A percentile compares a stretch with the other conserved stretches of the same genome.
Evolutionary conservation across 208 protist genomes (phyloP).

Genomic region (Entamoeba invadens): DNA sequence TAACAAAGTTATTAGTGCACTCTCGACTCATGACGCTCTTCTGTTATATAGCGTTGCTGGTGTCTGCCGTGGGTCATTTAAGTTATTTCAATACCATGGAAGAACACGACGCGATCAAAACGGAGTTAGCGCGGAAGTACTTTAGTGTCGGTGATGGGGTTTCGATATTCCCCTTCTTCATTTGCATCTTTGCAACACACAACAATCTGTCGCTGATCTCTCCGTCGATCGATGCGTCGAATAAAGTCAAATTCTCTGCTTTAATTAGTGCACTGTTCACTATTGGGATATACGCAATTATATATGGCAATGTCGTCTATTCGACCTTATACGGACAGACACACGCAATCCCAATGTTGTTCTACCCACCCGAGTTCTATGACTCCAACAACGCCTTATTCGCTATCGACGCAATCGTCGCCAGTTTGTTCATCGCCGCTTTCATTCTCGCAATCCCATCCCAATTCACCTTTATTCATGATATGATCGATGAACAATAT

Average conservation of each 20-base stretch:
- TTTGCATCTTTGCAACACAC: not conserved
- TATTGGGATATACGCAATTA: not conserved
- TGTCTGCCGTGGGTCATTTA: not conserved
- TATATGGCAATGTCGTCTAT: not conserved
- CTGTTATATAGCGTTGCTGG: not conserved
- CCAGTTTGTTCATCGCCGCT: not conserved
- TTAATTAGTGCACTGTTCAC: not conserved
- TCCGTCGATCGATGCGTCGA: not conserved
- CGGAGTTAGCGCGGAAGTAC: not conserved
- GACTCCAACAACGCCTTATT: not conserved
- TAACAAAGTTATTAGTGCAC: not conserved
- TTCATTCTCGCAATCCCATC: not conserved
- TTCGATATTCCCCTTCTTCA: not conserved
- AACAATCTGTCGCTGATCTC: not conserved
- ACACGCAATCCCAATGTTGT: not conserved
- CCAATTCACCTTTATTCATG: not conserved
- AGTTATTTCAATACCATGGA: not conserved
- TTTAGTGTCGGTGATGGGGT: not conserved
- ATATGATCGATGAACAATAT: not conserved
- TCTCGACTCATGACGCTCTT: not conserved
- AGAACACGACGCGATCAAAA: not conserved
- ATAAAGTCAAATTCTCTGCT: not conserved
- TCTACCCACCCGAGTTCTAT: not conserved
- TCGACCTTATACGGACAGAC: not conserved
- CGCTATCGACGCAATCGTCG: not conserved